Evolutionary conservation across 2,329 filamentous ascomycete genomes (phyloP).

Genomic region (Tympanopsis confertula): DNA sequence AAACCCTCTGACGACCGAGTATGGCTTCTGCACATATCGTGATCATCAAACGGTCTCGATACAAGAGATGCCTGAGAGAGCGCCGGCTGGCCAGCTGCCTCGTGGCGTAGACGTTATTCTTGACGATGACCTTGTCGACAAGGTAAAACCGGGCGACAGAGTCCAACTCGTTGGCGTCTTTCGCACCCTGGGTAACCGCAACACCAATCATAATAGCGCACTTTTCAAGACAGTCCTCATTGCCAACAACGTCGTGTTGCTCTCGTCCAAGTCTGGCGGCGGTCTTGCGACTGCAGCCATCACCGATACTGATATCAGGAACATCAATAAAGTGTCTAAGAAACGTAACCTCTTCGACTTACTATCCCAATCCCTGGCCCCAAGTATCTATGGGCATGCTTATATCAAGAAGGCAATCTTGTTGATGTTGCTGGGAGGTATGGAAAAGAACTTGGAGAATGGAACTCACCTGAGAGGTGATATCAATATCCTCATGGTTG

Average conservation of each 20-base stretch:
- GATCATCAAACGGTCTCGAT: constrained; percentile 97
- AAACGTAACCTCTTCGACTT: constrained; percentile 88
- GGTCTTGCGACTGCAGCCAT: constrained; percentile 85
- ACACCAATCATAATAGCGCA: constrained; percentile 78
- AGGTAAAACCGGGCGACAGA: constrained; percentile 86
- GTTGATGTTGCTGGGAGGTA: constrained; percentile 85
- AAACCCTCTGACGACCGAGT: constrained; percentile 86
- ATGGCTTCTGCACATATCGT: constrained; percentile 87
- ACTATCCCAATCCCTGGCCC: constrained; percentile 84
- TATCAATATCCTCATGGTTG: constrained; percentile 98
- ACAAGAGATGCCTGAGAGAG: constrained; percentile 96
- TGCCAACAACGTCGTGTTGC: constrained; percentile 86
- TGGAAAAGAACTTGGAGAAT: constrained; percentile 98
- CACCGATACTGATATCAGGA: constrained; percentile 92
- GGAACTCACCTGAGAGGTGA: constrained; percentile 95
- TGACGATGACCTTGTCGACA: constrained; percentile 91
- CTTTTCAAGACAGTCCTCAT: constrained; percentile 90
- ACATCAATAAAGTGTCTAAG: constrained; percentile 96
- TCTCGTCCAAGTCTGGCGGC: constrained; percentile 91
- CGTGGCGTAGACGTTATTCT: constrained; percentile 92
- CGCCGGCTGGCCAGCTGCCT: constrained; percentile 87
- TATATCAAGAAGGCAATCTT: constrained; percentile 97
- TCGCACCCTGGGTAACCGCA: constrained; percentile 85
- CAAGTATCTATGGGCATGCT: constrained; percentile 92
- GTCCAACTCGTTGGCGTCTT: constrained; percentile 97